These are phyloP conservation scores for Ampelocalamus luodianensis DNA, from an alignment of 176 grass and related monocot species.

Conservation along the genomic window DNA sequence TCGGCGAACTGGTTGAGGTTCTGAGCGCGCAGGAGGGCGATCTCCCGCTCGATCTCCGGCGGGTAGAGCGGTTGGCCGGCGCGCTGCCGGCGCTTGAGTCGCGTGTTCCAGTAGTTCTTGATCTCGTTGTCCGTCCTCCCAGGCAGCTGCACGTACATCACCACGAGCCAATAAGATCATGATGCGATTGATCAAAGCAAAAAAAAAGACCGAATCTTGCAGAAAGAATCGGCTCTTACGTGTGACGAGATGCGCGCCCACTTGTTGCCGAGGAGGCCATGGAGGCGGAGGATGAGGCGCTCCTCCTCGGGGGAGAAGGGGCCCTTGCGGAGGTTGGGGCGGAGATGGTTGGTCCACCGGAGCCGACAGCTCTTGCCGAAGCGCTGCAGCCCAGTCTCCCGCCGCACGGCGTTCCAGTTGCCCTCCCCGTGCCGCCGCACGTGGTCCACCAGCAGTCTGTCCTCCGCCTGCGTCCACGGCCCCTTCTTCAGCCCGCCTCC, in stretches of 20 bases:
- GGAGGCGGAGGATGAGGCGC: conserved; percentile 76
- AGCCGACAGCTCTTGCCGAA: conserved; percentile 80
- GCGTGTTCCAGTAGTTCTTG: conserved; percentile 99
- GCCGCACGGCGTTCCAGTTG: conserved; percentile 86
- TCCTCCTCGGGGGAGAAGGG: conserved; percentile 85
- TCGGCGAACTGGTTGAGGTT: conserved; percentile 33
- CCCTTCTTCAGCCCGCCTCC: conserved; percentile 65
- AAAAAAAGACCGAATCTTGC: neutral
- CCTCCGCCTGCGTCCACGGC: conserved; percentile 91
- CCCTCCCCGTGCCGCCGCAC: conserved; percentile 82
- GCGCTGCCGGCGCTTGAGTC: conserved; percentile 73
- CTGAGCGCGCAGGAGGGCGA: conserved; percentile 32
- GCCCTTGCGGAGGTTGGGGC: conserved; percentile 90
- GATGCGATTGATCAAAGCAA: neutral
- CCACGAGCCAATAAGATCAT: neutral
- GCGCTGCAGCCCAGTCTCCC: conserved; percentile 69
- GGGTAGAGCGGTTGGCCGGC: conserved; percentile 66
- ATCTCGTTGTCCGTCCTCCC: conserved; percentile 95
- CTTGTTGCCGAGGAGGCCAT: conserved; percentile 77
- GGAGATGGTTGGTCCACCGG: conserved; percentile 82
- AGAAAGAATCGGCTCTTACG: conserved; percentile 37
- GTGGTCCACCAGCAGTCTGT: conserved; percentile 72
- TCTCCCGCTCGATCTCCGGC: conserved; percentile 60
- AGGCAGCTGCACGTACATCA: conserved; percentile 53
- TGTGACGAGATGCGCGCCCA: conserved; percentile 77